Evolutionary conservation across 768 basidiomycete genomes (phyloP).

Genomic region (Fibroporia radiculosa): DNA sequence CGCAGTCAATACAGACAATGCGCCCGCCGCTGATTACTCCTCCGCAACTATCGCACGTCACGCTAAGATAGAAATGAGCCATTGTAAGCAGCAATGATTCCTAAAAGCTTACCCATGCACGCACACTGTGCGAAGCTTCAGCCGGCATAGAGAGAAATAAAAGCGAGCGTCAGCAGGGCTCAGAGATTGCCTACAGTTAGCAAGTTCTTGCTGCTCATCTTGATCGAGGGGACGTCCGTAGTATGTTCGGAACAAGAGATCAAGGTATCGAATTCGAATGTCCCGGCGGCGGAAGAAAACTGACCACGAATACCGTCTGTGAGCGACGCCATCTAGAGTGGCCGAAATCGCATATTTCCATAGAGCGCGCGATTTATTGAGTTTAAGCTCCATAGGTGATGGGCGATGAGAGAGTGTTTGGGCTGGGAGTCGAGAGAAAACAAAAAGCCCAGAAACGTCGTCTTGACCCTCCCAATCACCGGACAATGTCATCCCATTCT

Average conservation of each 20-base stretch:
- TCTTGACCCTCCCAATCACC: constrained; percentile 22
- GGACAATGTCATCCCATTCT: constrained; percentile 15
- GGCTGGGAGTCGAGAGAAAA: constrained; percentile 21
- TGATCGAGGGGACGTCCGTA: constrained; percentile 8
- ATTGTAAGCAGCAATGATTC: too few relatives aligned
- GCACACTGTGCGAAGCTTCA: constrained; percentile 13
- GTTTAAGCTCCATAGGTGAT: constrained; percentile 16
- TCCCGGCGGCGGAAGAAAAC: constrained; percentile 24
- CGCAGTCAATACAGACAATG: constrained; percentile 26
- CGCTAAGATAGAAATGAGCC: not conserved
- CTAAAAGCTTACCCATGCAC: constrained; percentile 18
- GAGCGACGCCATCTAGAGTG: constrained; percentile 16
- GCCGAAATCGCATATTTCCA: constrained; percentile 27
- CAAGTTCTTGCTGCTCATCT: constrained; percentile 11
- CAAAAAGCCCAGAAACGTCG: constrained; percentile 15
- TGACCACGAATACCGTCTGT: constrained; percentile 23
- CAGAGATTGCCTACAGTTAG: constrained; percentile 13
- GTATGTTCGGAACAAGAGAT: constrained; percentile 20
- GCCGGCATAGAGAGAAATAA: constrained; percentile 17
- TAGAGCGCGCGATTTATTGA: constrained; percentile 19
- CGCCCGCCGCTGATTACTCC: constrained; percentile 21
- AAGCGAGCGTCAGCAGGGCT: constrained; percentile 18
- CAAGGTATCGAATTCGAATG: constrained; percentile 22
- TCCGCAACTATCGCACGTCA: constrained; percentile 11
- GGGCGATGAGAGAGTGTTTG: constrained; percentile 23